These are phyloP conservation scores for Lactarius quietus DNA, from an alignment of 768 basidiomycete genomes.

Conservation along the genomic window DNA sequence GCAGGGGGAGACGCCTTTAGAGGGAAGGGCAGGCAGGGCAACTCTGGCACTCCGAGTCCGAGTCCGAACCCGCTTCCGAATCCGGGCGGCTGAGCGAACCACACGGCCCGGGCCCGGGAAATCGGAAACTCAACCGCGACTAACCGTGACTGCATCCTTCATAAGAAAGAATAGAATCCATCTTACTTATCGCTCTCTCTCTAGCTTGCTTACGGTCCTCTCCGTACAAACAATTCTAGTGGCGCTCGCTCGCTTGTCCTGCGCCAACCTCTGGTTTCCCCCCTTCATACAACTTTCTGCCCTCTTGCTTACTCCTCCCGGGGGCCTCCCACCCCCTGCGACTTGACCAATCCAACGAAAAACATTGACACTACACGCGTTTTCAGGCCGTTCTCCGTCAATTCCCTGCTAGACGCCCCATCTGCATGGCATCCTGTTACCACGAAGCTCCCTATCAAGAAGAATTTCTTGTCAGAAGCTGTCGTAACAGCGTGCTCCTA, in stretches of 20 bases:
- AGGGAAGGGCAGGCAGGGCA: conserved; percentile 15
- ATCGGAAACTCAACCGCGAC: conserved; percentile 4
- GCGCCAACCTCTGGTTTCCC: conserved; percentile 18
- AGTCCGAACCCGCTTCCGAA: conserved; percentile 1
- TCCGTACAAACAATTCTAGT: conserved; percentile 25
- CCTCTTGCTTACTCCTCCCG: background rate
- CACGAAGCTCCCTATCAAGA: conserved; percentile 22
- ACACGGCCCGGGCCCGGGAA: conserved; percentile 13
- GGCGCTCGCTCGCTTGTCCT: conserved; percentile 17
- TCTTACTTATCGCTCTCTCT: conserved; percentile 1
- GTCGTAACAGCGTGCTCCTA: conserved; percentile 20
- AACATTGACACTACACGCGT: conserved; percentile 16
- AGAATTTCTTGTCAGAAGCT: conserved; percentile 25
- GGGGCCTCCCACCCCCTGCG: background rate
- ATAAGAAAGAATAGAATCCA: background rate
- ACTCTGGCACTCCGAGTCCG: background rate
- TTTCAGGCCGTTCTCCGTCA: conserved; percentile 21
- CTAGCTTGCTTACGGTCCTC: conserved; percentile 17
- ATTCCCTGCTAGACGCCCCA: conserved; percentile 4
- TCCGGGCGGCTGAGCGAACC: background rate
- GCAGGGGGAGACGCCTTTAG: conserved; percentile 7
- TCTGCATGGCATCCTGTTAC: conserved; percentile 24
- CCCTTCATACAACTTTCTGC: background rate
- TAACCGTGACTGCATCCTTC: background rate
- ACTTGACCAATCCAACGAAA: background rate